Evolutionary conservation across 2,329 filamentous ascomycete genomes (phyloP).

Genomic region (Alternaria brassicae): DNA sequence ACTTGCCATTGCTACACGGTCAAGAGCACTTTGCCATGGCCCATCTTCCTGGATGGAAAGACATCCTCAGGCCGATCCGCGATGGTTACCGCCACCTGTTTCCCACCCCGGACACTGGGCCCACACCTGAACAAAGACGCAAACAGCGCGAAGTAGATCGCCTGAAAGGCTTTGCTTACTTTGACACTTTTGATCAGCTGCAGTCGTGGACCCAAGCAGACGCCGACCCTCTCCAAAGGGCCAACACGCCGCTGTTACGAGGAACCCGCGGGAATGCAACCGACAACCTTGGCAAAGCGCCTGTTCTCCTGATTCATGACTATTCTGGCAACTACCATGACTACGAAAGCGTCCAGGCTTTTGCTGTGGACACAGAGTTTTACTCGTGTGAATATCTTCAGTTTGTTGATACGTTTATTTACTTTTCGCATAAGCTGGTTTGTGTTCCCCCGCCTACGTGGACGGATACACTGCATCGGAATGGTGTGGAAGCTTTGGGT

Average conservation of each 20-base stretch:
- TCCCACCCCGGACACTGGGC: conserved; percentile 43
- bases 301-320: conserved; percentile 50
- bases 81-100: conserved; percentile 50
- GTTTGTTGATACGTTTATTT: conserved; percentile 55
- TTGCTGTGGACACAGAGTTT: conserved; percentile 35
- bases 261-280: conserved; percentile 15
- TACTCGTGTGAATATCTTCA: conserved; percentile 56
- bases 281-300: conserved; percentile 21
- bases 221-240: conserved; percentile 46
- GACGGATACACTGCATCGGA: conserved; percentile 57
- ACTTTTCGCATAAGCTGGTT: conserved; percentile 58
- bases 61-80: conserved; percentile 49
- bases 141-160: conserved; percentile 41
- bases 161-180: conserved; percentile 51
- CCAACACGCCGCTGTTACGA: conserved; percentile 49
- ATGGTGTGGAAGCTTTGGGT: conserved; percentile 54
- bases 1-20: background rate
- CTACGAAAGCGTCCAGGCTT: conserved; percentile 50
- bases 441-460: conserved; percentile 55
- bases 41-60: conserved; percentile 46
- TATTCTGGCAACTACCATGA: conserved; percentile 55
- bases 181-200: conserved; percentile 52
- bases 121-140: conserved; percentile 43
- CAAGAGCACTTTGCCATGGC: conserved; percentile 23
- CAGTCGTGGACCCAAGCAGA: conserved; percentile 41